phyloP scores from a whole-genome alignment of 345 rosid species.

The Eutrema yunnanense region DNA sequence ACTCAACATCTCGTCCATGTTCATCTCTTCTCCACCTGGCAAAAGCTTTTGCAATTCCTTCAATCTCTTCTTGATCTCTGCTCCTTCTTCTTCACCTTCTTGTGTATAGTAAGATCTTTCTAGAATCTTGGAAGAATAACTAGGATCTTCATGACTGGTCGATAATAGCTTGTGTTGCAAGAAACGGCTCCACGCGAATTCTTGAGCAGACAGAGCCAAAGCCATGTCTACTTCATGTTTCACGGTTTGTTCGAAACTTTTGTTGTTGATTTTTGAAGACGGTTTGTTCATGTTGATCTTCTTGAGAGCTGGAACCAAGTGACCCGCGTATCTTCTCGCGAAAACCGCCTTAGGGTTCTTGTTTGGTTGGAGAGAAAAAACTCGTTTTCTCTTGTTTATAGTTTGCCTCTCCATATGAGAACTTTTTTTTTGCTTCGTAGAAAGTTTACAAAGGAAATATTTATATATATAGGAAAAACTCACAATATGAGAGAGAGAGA shows the following conservation, averaged over 20 bases:
- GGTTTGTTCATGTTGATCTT: slow-evolving; percentile 14
- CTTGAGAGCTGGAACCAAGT: slow-evolving; percentile 34
- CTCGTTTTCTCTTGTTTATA: slow-evolving; percentile 25
- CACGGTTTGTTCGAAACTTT: slow-evolving; percentile 19
- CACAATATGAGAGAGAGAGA: background rate
- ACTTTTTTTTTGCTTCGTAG: background rate
- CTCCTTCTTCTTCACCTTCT: slow-evolving; percentile 7
- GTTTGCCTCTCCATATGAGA: slow-evolving; percentile 25
- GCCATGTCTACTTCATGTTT: slow-evolving; percentile 42
- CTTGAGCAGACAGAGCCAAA: slow-evolving; percentile 33
- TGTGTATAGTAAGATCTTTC: slow-evolving; percentile 9
- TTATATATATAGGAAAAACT: background rate
- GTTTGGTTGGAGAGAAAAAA: slow-evolving; percentile 26
- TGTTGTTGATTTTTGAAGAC: background rate
- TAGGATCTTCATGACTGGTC: slow-evolving; percentile 13
- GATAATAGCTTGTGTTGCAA: slow-evolving; percentile 21
- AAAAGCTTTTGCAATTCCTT: slow-evolving; percentile 25
- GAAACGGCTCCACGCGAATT: slow-evolving; percentile 41
- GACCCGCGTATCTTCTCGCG: slow-evolving; percentile 25
- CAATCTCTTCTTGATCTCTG: slow-evolving; percentile 13
- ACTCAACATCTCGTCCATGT: slow-evolving; percentile 23
- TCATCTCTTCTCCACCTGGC: slow-evolving; percentile 40
- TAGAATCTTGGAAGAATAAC: background rate
- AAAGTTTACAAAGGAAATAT: background rate
- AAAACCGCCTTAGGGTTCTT: slow-evolving; percentile 13